These are phyloP conservation scores for Tympanopsis confertula DNA, from an alignment of 2,329 filamentous ascomycete species.

Conservation along the genomic window DNA sequence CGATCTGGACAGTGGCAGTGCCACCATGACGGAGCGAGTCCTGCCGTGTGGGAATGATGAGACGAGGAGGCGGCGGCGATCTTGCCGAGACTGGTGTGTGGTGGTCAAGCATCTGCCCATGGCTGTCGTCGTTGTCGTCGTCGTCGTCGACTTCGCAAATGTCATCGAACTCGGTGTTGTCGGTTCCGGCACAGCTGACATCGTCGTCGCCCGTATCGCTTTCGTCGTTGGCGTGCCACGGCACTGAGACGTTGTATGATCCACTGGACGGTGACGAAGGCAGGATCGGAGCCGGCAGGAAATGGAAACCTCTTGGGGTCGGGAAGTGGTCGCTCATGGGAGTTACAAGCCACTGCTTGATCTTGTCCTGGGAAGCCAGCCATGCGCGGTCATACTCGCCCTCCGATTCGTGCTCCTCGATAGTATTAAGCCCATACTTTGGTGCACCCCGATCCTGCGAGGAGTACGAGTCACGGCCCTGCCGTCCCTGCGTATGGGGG, in stretches of 20 bases:
- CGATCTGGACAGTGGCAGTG: not conserved
- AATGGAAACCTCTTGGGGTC: conserved; percentile 57
- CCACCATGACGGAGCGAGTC: no score
- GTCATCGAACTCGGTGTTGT: conserved; percentile 69
- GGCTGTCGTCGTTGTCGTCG: conserved; percentile 35
- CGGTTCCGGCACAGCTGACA: conserved; percentile 48
- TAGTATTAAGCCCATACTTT: conserved; percentile 47
- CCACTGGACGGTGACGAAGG: conserved; percentile 47
- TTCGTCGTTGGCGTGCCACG: conserved; percentile 8
- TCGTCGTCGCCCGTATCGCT: conserved; percentile 11
- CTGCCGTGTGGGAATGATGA: not conserved
- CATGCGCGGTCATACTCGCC: conserved; percentile 14
- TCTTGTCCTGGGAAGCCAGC: conserved; percentile 18
- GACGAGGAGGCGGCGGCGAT: not conserved
- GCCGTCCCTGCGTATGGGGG: no score
- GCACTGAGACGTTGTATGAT: conserved; percentile 33
- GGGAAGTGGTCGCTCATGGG: conserved; percentile 57
- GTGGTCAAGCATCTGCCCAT: no score
- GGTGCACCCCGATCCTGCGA: conserved; percentile 41
- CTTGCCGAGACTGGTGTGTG: no score
- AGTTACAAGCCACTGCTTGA: conserved; percentile 43
- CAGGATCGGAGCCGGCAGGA: conserved; percentile 49
- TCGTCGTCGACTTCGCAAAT: conserved; percentile 79
- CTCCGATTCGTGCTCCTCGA: conserved; percentile 46
- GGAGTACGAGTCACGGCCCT: conserved; percentile 27